Evolutionary conservation across 1,139 yeast genomes (phyloP), one percentile per base, ranked within the genome.

Genomic region (Yamadazyma trypodendri): DNA sequence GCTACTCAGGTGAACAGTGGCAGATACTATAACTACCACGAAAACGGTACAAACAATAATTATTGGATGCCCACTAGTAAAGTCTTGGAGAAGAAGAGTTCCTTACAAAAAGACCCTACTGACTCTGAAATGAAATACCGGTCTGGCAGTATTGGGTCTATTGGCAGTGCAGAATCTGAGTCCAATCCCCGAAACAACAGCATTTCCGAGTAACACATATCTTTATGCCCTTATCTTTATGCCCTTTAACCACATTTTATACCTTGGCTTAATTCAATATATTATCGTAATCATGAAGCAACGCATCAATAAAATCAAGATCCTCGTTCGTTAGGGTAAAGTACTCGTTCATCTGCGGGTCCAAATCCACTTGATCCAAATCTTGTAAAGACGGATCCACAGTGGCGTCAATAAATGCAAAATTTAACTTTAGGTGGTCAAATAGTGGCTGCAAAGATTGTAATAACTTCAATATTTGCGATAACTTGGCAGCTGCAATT

Each of bases 1-100:
- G 44, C 60, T 6, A 46, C 60, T 4, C 72, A 61, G 41, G 73
- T 68, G 4, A 69, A 68, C 41, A 49, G 65, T 10, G 75, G 75
- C 2, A 52, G 53, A 9, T 65, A 51, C 42, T 68, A 67, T 46
- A 65, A 60, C 42, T 68, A 68, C 45, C 71, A 64, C 37, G 45
- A 55, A 34, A 62, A 55, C 32, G 54, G 61, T 10, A 65, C 68
- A 32, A 68, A 68, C 46, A 68, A 68, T 44, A 58, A 63, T 16
- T 68, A 64, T 36, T 68, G 75, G 75, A 49, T 68, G 51, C 67
- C 73, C 2, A 45, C 49, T 13, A 34, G 40, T 11, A 50, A 46
- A 25, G 22, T 25, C 13, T 24, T 38, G 22, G 41, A 38, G 10
- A 28, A 35, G 14, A 31, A 30, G 6, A 4, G 17, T 8, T 12